Base-by-base conservation (phyloP, 768 basidiomycete genomes). In the Boletus rubropictus region DNA sequence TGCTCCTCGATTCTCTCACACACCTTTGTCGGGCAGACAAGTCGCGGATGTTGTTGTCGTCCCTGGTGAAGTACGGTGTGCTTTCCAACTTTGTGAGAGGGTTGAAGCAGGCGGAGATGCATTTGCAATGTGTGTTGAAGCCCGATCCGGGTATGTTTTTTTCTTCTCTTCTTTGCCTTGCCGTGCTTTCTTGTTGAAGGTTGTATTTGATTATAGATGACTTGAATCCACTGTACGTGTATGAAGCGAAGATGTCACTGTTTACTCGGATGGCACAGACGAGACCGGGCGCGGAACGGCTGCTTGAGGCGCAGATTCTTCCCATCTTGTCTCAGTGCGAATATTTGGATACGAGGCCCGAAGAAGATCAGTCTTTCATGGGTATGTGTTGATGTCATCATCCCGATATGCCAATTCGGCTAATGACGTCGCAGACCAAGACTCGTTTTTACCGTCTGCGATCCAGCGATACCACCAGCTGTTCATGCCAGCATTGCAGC, bases 221-320 rank as follows among this genome's bases (percentile, higher is more conserved):
- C 49, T 68, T 98, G 25, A 94, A 95, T 58, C 75, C 90, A 0
- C 72, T 94, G 33, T 98, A 96, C 66, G 88, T 97, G 12, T 97
- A 92, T 57, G 95, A 97, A 62, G 81, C 93, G 12, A 95, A 95
- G 67, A 84, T 95, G 80, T 89, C 93, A 4, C 70, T 96, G 52
- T 81, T 97, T 49, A 78, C 86, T 22, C 79, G 90, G 25, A 80
- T 96, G 69, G 81, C 90, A 0, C 86, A 93, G 61, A 87, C 83
- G 3, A 76, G 86, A 37, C 70, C 75, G 48, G 95, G 94, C 2
- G 91, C 92, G 2, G 93, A 96, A 59, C 78, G 83, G 36, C 68
- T 97, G 20, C 64, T 96, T 5, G 89, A 92, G 48, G 77, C 81
- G 1, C 86, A 88, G 45, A 55, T 92, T 2, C 72, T 96, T 9